Conservation (phyloP, 2,329 filamentous ascomycete species). For the Emmonsiellopsis sp. region DNA sequence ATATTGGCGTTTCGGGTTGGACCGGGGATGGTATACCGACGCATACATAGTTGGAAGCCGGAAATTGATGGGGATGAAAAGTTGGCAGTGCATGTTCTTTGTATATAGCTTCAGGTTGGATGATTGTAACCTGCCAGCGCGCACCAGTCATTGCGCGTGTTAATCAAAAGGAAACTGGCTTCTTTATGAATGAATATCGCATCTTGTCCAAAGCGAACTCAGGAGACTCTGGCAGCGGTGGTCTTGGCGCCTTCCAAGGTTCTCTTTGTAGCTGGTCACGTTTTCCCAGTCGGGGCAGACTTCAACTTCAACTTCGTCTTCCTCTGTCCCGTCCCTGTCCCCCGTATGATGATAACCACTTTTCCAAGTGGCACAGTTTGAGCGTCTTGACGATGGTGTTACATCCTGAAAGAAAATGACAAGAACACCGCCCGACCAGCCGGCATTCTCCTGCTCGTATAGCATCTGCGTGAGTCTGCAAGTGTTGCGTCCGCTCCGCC, state of each 20-base stretch:
- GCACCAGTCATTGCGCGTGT: too few species aligned
- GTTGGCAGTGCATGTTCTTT: neutral
- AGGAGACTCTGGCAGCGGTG: neutral
- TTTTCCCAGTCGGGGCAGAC: neutral
- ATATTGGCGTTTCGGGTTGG: neutral
- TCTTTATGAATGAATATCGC: too few species aligned
- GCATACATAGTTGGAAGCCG: neutral
- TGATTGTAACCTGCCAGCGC: neutral
- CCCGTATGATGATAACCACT: too few species aligned
- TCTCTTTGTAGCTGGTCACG: neutral
- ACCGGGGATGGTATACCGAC: neutral
- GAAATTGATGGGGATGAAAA: neutral
- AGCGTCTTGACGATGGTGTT: neutral
- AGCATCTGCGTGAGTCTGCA: neutral
- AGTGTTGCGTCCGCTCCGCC: neutral
- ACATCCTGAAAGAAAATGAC: neutral
- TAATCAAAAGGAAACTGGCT: too few species aligned
- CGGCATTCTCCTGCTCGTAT: neutral
- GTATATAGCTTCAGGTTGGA: neutral
- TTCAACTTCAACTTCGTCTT: neutral
- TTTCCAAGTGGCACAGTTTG: neutral
- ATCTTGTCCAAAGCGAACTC: neutral
- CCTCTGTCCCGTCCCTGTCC: too few species aligned
- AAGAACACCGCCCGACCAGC: neutral
- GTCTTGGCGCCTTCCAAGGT: neutral